Percentiles rank a stretch among this genome's conserved stretches.
Conservation (phyloP, 2,329 filamentous ascomycete genomes). For the Fusarium scirpi region DNA sequence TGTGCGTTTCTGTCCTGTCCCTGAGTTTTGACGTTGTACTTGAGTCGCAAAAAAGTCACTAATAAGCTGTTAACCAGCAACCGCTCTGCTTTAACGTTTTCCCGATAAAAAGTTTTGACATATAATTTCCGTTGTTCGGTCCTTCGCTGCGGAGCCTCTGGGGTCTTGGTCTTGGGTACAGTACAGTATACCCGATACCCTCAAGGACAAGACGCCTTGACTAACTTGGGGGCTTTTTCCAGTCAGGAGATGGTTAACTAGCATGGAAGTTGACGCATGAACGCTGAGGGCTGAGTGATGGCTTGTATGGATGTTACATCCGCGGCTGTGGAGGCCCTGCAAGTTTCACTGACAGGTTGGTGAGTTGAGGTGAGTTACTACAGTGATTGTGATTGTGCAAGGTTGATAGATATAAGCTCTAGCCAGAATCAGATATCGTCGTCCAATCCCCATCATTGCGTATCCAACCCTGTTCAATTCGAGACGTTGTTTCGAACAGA, state of each 20-base stretch:
- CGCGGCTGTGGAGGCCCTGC: constrained; percentile 11
- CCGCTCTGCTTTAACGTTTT: constrained; percentile 8
- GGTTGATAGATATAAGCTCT: constrained; percentile 5
- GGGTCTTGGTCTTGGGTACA: background rate
- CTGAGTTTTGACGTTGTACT: constrained; percentile 9
- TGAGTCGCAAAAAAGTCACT: constrained; percentile 5
- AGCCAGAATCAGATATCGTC: background rate
- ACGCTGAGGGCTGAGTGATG: constrained; percentile 1
- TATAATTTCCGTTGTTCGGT: constrained; percentile 14
- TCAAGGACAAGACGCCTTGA: constrained; percentile 2
- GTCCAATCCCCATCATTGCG: constrained; percentile 9
- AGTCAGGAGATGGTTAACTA: constrained; percentile 1
- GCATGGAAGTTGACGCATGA: constrained; percentile 21
- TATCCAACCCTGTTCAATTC: constrained; percentile 9
- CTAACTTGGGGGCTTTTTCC: background rate
- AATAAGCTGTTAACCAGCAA: constrained; percentile 4
- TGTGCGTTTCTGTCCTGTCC: constrained; percentile 1
- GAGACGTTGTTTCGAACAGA: constrained; percentile 23
- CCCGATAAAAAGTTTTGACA: constrained; percentile 1
- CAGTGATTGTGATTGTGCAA: constrained; percentile 14
- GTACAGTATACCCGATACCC: background rate
- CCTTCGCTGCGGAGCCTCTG: constrained; percentile 5
- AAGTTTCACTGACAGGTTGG: constrained; percentile 32
- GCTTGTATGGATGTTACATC: constrained; percentile 20
- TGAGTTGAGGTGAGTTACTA: constrained; percentile 26